Evolutionary conservation across 2,329 filamentous ascomycete species (phyloP).

Genomic region (Talaromyces albobiverticillius): DNA sequence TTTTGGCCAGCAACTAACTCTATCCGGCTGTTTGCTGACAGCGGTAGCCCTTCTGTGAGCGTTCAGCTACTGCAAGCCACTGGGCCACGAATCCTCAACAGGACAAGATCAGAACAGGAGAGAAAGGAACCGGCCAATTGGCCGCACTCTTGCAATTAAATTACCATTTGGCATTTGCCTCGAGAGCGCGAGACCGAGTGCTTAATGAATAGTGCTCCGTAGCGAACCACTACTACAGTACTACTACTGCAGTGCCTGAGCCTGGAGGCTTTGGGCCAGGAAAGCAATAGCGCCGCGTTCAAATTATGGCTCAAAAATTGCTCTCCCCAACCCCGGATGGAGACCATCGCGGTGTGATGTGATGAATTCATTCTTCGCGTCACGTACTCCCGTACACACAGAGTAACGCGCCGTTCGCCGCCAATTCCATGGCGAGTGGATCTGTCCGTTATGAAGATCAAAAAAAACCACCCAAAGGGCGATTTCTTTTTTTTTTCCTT

Average conservation of each 20-base stretch:
- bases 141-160: no score
- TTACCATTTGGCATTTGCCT: no score
- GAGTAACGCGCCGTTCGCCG: background rate
- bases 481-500: constrained; percentile 2
- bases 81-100: constrained; percentile 17
- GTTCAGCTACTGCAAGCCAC: constrained; percentile 33
- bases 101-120: constrained; percentile 8
- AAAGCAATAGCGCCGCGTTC: constrained; percentile 6
- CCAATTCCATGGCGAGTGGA: constrained; percentile 10
- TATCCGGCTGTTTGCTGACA: constrained; percentile 27
- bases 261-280: background rate
- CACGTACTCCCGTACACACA: constrained; percentile 3
- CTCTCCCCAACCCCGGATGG: background rate
- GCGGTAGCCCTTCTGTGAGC: constrained; percentile 23
- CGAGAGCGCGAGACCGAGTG: no score
- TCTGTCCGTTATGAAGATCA: constrained; percentile 17
- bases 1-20: constrained; percentile 17
- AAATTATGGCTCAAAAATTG: constrained; percentile 1
- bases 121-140: background rate
- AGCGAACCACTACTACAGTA: no score
- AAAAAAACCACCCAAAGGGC: background rate
- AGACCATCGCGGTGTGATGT: background rate
- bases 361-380: constrained; percentile 11
- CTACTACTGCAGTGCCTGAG: no score
- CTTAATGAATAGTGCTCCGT: no score